Evolutionary conservation across 257 asterid species (phyloP).

Genomic region (Primulina tabacum): DNA sequence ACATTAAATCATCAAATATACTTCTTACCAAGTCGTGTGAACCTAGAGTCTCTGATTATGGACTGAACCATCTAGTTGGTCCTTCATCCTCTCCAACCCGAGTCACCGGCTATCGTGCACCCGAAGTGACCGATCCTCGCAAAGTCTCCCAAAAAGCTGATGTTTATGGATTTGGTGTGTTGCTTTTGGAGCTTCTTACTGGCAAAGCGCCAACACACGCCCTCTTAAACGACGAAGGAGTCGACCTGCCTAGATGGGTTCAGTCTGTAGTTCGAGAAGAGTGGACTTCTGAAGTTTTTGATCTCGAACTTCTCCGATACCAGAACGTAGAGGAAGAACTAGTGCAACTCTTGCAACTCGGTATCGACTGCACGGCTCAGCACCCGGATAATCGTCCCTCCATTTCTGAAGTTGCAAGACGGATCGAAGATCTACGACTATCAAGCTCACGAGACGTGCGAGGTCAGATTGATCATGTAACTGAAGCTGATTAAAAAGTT

Average conservation of each 20-base stretch:
- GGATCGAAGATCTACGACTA: constrained; percentile 33
- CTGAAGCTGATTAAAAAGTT: constrained; percentile 29
- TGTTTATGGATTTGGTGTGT: constrained; percentile 47
- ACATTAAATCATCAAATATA: constrained; percentile 45
- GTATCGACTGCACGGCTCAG: constrained; percentile 39
- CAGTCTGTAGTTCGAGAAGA: constrained; percentile 39
- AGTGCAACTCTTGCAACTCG: constrained; percentile 44
- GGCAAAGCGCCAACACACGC: constrained; percentile 45
- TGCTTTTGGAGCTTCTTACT: constrained; percentile 45
- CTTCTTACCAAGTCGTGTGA: constrained; percentile 37
- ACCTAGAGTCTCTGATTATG: constrained; percentile 45
- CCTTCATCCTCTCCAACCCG: constrained; percentile 42
- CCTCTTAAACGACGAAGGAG: constrained; percentile 44
- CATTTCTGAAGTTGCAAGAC: constrained; percentile 29
- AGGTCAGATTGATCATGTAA: constrained; percentile 28
- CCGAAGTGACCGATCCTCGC: constrained; percentile 42
- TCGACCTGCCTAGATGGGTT: constrained; percentile 53
- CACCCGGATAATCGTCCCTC: constrained; percentile 41
- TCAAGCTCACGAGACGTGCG: constrained; percentile 22
- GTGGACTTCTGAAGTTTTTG: constrained; percentile 45
- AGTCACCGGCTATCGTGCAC: constrained; percentile 44
- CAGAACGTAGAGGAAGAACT: constrained; percentile 38
- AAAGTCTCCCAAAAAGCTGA: constrained; percentile 45
- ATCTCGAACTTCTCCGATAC: constrained; percentile 37
- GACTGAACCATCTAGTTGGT: constrained; percentile 38